A percentile compares a stretch with the other conserved stretches of the same genome.
phyloP scores from a whole-genome alignment of 2,329 filamentous ascomycete species.

The Erysiphe neolycopersici region DNA sequence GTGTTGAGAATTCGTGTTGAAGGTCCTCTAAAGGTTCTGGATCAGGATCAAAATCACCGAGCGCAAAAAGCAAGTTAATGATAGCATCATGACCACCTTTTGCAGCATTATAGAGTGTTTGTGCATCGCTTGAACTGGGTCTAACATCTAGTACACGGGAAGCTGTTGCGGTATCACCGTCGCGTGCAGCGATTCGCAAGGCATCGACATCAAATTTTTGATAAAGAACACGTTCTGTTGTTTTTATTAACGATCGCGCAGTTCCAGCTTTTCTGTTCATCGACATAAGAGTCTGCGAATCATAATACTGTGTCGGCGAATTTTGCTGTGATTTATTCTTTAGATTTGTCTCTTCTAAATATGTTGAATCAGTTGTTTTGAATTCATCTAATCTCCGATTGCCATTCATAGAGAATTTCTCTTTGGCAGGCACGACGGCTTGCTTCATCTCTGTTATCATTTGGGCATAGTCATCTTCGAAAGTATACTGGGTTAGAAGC shows the following conservation, averaged over 20 bases:
- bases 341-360: constrained; percentile 22
- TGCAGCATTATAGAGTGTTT: constrained; percentile 72
- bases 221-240: constrained; percentile 34
- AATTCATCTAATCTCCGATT: constrained; percentile 28
- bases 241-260: constrained; percentile 30
- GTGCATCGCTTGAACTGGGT: constrained; percentile 39
- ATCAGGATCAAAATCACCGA: constrained; percentile 32
- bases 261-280: constrained; percentile 16
- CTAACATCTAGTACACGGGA: constrained; percentile 30
- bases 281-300: constrained; percentile 17
- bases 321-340: constrained; percentile 32
- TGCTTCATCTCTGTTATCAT: constrained; percentile 63
- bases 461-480: constrained; percentile 12
- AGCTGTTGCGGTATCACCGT: constrained; percentile 34
- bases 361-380: constrained; percentile 14
- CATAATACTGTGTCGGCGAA: constrained; percentile 16
- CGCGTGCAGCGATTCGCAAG: constrained; percentile 22
- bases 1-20: constrained; percentile 52
- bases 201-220: constrained; percentile 15
- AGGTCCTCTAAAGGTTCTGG: constrained; percentile 32
- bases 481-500: neutral
- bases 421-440: constrained; percentile 34
- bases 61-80: constrained; percentile 18
- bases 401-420: constrained; percentile 20
- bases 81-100: constrained; percentile 57